phyloP scores from a whole-genome alignment of 768 basidiomycete species.

The Lentinula raphanica region DNA sequence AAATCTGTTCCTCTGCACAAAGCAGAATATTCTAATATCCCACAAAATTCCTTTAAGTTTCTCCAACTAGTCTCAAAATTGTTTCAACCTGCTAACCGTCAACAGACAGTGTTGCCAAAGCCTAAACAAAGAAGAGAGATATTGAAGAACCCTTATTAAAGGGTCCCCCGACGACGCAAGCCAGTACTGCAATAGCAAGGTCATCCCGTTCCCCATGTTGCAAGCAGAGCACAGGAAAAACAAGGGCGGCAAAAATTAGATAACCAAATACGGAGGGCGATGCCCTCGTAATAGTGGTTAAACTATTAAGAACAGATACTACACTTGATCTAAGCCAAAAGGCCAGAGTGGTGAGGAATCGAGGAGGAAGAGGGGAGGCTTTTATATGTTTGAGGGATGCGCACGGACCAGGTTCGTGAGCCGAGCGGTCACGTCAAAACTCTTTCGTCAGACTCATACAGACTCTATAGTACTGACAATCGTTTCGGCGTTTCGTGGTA shows the following conservation, averaged over 20 bases:
- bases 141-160: neutral
- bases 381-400: neutral
- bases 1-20: neutral
- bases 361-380: neutral
- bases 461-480: too few species aligned
- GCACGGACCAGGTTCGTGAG: neutral
- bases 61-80: neutral
- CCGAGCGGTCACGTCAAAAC: too few species aligned
- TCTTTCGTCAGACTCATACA: too few species aligned
- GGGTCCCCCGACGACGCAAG: conserved; percentile 61
- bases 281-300: conserved; percentile 14
- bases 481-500: too few species aligned
- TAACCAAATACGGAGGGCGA: conserved; percentile 30
- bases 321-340: conserved; percentile 98
- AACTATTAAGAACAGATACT: conserved; percentile 73
- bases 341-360: conserved; percentile 78
- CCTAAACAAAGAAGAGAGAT: conserved; percentile 18
- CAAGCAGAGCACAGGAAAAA: conserved; percentile 54
- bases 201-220: conserved; percentile 49
- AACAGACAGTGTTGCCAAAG: neutral
- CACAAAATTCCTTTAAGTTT: neutral
- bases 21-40: neutral
- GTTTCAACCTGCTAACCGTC: neutral
- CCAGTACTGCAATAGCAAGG: conserved; percentile 51
- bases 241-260: conserved; percentile 53